These are phyloP conservation scores for Diutina catenulata DNA, from an alignment of 1,139 yeast genomes.

Conservation along the genomic window DNA sequence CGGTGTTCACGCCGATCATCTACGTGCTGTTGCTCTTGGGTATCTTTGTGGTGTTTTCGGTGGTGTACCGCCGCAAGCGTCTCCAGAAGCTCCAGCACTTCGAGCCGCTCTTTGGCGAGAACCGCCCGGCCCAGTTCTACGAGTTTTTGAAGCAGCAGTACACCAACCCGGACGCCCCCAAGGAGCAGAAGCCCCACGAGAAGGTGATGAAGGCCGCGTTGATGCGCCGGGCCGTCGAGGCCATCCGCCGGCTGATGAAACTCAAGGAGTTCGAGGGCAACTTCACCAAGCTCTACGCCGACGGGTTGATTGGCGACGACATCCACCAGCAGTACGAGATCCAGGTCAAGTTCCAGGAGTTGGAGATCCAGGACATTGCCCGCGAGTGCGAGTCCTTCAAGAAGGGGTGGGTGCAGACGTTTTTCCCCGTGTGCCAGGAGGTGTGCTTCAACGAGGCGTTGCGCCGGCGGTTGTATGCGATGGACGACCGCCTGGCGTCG, in stretches of 20 bases:
- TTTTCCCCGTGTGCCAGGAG: slow-evolving; percentile 77
- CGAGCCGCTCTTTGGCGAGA: slow-evolving; percentile 63
- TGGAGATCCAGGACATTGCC: slow-evolving; percentile 72
- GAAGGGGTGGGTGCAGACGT: slow-evolving; percentile 69
- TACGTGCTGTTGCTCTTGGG: slow-evolving; percentile 64
- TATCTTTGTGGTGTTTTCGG: slow-evolving; percentile 65
- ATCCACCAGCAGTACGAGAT: slow-evolving; percentile 69
- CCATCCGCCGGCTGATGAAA: slow-evolving; percentile 53
- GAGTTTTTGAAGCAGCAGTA: slow-evolving; percentile 40
- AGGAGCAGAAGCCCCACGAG: slow-evolving; percentile 53
- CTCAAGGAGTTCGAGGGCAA: slow-evolving; percentile 64
- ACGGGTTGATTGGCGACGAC: slow-evolving; percentile 87
- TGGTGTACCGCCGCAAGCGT: slow-evolving; percentile 53
- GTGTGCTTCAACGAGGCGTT: slow-evolving; percentile 87
- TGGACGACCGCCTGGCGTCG: slow-evolving; percentile 40
- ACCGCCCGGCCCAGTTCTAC: slow-evolving; percentile 56
- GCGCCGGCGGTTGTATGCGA: slow-evolving; percentile 63
- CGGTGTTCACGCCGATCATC: slow-evolving; percentile 76
- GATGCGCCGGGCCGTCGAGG: slow-evolving; percentile 62
- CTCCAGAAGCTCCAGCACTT: slow-evolving; percentile 40
- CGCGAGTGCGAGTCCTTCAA: slow-evolving; percentile 63
- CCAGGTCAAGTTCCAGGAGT: slow-evolving; percentile 65
- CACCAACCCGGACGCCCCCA: slow-evolving; percentile 25
- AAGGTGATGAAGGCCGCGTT: slow-evolving; percentile 81
- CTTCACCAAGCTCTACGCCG: slow-evolving; percentile 63